Evolutionary conservation across 108 stramenopile genomes (phyloP).

Genomic region (Cyclotella sp.): DNA sequence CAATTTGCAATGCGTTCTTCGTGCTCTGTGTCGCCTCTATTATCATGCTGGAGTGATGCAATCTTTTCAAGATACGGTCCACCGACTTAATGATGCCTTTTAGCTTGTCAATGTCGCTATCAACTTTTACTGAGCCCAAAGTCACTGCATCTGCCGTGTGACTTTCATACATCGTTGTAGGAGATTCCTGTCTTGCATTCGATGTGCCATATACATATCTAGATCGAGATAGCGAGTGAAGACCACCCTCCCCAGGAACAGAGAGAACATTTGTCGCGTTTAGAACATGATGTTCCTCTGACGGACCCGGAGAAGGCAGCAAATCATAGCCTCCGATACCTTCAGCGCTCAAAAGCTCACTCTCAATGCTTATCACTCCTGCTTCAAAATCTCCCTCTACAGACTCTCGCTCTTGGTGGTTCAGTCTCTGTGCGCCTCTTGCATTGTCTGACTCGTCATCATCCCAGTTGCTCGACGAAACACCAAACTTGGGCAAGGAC

Average conservation of each 20-base stretch:
- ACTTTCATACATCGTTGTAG: slow-evolving; percentile 20
- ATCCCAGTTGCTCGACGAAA: slow-evolving; percentile 48
- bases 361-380: slow-evolving; percentile 75
- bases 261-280: slow-evolving; percentile 32
- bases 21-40: slow-evolving; percentile 65
- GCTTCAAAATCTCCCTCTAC: slow-evolving; percentile 61
- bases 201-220: slow-evolving; percentile 33
- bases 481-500: slow-evolving; percentile 76
- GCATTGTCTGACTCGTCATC: slow-evolving; percentile 55
- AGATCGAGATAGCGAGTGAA: not conserved
- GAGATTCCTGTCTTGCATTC: slow-evolving; percentile 6
- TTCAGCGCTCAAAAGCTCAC: slow-evolving; percentile 57
- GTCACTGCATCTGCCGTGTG: slow-evolving; percentile 36
- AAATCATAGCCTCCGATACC: slow-evolving; percentile 76
- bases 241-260: not conserved
- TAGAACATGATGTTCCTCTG: slow-evolving; percentile 73
- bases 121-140: slow-evolving; percentile 78
- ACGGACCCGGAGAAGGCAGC: slow-evolving; percentile 80
- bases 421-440: slow-evolving; percentile 1
- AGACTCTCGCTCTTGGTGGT: not conserved
- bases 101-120: slow-evolving; percentile 86
- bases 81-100: slow-evolving; percentile 78
- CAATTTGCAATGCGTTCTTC: slow-evolving; percentile 56
- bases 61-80: slow-evolving; percentile 66
- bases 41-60: slow-evolving; percentile 57